A percentile compares a stretch with the other conserved stretches of the same genome.
phyloP scores from a whole-genome alignment of 805 yeast species.

The Zygosaccharomyces kombuchaensis region DNA sequence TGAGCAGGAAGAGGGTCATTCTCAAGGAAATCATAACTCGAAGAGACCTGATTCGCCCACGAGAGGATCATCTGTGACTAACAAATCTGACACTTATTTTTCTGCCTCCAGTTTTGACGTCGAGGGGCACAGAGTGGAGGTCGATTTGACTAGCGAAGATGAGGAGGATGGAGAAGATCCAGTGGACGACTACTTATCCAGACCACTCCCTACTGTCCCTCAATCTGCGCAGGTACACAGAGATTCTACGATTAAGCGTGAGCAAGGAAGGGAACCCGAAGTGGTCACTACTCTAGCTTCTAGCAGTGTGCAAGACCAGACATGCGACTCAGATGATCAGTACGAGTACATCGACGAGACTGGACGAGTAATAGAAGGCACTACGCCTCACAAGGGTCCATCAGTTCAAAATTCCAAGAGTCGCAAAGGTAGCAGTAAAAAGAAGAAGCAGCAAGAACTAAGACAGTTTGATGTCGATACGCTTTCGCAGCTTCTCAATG shows the following conservation, averaged over 20 bases:
- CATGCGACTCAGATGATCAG: slow-evolving; percentile 15
- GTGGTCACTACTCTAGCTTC: slow-evolving; percentile 1
- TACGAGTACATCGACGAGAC: slow-evolving; percentile 21
- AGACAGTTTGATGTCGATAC: slow-evolving; percentile 34
- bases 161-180: slow-evolving; percentile 12
- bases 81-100: slow-evolving; percentile 24
- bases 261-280: slow-evolving; percentile 1
- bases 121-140: slow-evolving; percentile 9
- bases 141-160: slow-evolving; percentile 1
- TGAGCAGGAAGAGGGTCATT: slow-evolving; percentile 19
- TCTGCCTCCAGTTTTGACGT: slow-evolving; percentile 22
- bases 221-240: slow-evolving; percentile 8
- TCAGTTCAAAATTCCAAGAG: background rate
- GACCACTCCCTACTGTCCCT: slow-evolving; percentile 27
- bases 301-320: slow-evolving; percentile 1
- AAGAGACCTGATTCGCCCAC: slow-evolving; percentile 8
- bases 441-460: slow-evolving; percentile 14
- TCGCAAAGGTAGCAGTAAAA: slow-evolving; percentile 3
- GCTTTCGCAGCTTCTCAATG: slow-evolving; percentile 35
- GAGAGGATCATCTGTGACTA: slow-evolving; percentile 12
- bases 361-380: slow-evolving; percentile 4
- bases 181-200: slow-evolving; percentile 14
- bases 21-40: slow-evolving; percentile 8
- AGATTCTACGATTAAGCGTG: slow-evolving; percentile 11
- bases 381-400: background rate